phyloP scores from a whole-genome alignment of 805 yeast species.

The Candida caryicola region DNA sequence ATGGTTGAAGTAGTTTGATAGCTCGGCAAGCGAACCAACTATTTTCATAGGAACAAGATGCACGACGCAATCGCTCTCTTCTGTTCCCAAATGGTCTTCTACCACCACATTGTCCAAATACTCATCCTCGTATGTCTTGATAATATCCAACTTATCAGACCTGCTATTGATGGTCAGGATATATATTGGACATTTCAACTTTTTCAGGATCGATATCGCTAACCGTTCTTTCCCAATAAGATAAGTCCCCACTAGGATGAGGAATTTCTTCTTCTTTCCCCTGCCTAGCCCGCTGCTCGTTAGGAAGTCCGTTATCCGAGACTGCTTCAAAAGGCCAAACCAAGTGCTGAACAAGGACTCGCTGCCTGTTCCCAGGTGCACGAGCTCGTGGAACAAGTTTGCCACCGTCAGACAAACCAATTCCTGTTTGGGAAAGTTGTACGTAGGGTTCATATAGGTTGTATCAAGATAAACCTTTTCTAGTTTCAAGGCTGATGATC shows the following conservation, averaged over 20 bases:
- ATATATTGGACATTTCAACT: slow-evolving; percentile 51
- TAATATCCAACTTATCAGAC: slow-evolving; percentile 38
- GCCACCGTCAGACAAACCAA: slow-evolving; percentile 62
- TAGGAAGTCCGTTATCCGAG: slow-evolving; percentile 40
- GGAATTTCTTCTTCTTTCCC: slow-evolving; percentile 36
- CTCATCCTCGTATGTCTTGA: slow-evolving; percentile 46
- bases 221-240: slow-evolving; percentile 89
- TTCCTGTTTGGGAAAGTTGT: slow-evolving; percentile 76
- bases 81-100: slow-evolving; percentile 36
- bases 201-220: slow-evolving; percentile 62
- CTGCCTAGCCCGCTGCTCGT: slow-evolving; percentile 5
- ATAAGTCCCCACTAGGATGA: slow-evolving; percentile 80
- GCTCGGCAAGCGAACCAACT: slow-evolving; percentile 40
- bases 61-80: slow-evolving; percentile 43
- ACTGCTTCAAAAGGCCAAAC: slow-evolving; percentile 35
- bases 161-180: slow-evolving; percentile 49
- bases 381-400: slow-evolving; percentile 44
- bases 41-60: slow-evolving; percentile 74
- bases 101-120: slow-evolving; percentile 30
- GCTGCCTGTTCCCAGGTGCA: slow-evolving; percentile 12
- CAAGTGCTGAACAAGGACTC: slow-evolving; percentile 23
- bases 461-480: slow-evolving; percentile 83
- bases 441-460: slow-evolving; percentile 75
- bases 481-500: slow-evolving; percentile 20
- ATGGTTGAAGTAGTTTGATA: slow-evolving; percentile 50